Evolutionary conservation across 139 green algal species (phyloP).

Genomic region (Chlamydomonas sp.): DNA sequence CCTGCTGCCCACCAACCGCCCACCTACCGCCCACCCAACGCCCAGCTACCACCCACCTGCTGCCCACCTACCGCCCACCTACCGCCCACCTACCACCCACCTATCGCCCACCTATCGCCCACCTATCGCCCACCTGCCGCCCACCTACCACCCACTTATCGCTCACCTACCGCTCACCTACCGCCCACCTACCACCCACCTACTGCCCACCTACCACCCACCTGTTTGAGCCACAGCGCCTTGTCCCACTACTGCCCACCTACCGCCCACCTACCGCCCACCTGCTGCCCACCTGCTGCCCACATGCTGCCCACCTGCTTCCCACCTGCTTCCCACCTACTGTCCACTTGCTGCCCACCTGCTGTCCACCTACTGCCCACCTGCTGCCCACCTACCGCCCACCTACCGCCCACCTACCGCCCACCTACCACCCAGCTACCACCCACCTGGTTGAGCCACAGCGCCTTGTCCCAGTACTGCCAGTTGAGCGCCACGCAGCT

Average conservation of each 20-base stretch:
- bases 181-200: too few species aligned
- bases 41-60: too few species aligned
- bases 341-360: not conserved
- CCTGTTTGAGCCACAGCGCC: too few species aligned
- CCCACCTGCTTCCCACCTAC: not conserved
- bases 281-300: not conserved
- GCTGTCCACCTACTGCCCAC: not conserved
- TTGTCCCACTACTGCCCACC: constrained; percentile 6
- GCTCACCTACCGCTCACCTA: constrained; percentile 25
- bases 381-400: not conserved
- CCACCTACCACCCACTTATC: too few species aligned
- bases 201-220: not conserved
- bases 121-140: not conserved
- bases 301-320: not conserved
- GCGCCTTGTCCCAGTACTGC: constrained; percentile 33
- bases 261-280: not conserved
- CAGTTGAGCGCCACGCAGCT: constrained; percentile 34
- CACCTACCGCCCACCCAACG: not conserved
- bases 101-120: not conserved
- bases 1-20: constrained; percentile 14
- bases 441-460: constrained; percentile 27
- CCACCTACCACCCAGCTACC: constrained; percentile 5
- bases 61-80: not conserved
- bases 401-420: not conserved
- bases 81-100: not conserved